phyloP scores from a whole-genome alignment of 2,329 filamentous ascomycete species.

The Colletotrichum filicis region DNA sequence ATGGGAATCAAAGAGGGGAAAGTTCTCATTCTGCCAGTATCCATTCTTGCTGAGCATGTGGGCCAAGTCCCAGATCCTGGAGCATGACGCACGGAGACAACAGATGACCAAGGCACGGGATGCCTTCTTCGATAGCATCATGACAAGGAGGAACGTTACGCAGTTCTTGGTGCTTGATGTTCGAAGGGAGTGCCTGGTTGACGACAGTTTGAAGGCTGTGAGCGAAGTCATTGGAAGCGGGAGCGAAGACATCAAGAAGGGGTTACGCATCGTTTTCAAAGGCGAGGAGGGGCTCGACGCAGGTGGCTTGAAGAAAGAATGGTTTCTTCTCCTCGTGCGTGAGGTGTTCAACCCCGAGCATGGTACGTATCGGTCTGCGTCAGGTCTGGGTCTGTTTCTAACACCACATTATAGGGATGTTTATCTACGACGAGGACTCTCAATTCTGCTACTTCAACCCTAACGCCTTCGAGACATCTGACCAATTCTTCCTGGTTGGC shows the following conservation, averaged over 20 bases:
- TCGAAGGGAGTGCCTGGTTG: conserved; percentile 85
- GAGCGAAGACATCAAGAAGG: conserved; percentile 90
- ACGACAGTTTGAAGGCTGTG: conserved; percentile 86
- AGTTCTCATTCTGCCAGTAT: conserved; percentile 92
- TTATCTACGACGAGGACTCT: conserved; percentile 91
- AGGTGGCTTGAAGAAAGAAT: conserved; percentile 90
- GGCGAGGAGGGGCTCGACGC: conserved; percentile 94
- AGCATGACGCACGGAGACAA: conserved; percentile 87
- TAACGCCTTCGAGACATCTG: conserved; percentile 87
- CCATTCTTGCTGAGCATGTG: conserved; percentile 92
- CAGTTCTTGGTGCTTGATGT: conserved; percentile 83
- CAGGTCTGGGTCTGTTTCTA: conserved; percentile 1
- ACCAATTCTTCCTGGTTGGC: conserved; percentile 91
- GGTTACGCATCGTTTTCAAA: conserved; percentile 83
- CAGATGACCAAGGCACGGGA: conserved; percentile 91
- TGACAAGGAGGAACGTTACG: conserved; percentile 77
- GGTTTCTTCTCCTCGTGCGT: conserved; percentile 88
- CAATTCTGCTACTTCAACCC: conserved; percentile 94
- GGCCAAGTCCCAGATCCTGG: conserved; percentile 90
- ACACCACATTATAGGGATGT: conserved; percentile 72
- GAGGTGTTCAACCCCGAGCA: conserved; percentile 93
- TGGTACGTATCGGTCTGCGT: conserved; percentile 64
- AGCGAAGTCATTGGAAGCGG: conserved; percentile 86
- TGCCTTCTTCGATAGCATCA: conserved; percentile 90
- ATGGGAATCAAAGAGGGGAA: conserved; percentile 81